Conservation (phyloP, 2,329 filamentous ascomycete genomes). For the Pseudogymnoascus sp. region DNA sequence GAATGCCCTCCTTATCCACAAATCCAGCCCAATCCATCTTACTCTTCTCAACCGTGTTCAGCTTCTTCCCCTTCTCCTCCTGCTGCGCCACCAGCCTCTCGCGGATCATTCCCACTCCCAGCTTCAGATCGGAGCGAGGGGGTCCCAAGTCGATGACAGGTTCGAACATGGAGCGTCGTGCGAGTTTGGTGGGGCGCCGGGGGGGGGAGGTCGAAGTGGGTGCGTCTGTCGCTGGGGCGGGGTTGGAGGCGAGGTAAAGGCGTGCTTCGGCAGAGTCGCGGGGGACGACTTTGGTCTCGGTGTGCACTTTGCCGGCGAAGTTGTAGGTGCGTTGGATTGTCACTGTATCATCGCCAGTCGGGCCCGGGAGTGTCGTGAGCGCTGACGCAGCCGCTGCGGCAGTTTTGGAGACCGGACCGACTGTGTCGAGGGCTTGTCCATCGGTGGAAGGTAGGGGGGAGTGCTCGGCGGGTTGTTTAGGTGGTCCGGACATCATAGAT, state of each 20-base stretch:
- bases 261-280: slow-evolving; percentile 58
- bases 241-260: slow-evolving; percentile 50
- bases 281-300: slow-evolving; percentile 61
- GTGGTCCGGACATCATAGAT: slow-evolving; percentile 47
- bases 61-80: slow-evolving; percentile 49
- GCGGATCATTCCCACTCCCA: slow-evolving; percentile 37
- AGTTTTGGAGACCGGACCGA: background rate
- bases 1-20: slow-evolving; percentile 62
- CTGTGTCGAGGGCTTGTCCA: slow-evolving; percentile 10
- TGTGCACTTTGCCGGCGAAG: slow-evolving; percentile 65
- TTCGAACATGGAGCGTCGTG: slow-evolving; percentile 52
- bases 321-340: slow-evolving; percentile 65
- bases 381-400: slow-evolving; percentile 13
- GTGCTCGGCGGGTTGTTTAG: slow-evolving; percentile 17
- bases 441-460: slow-evolving; percentile 10
- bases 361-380: slow-evolving; percentile 10
- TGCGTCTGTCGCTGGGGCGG: slow-evolving; percentile 23
- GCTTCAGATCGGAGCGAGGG: slow-evolving; percentile 48
- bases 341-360: slow-evolving; percentile 36
- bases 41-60: slow-evolving; percentile 65
- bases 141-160: slow-evolving; percentile 39
- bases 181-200: slow-evolving; percentile 27
- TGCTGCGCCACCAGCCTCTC: slow-evolving; percentile 34
- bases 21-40: slow-evolving; percentile 66
- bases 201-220: slow-evolving; percentile 15